Percentiles rank a stretch among this genome's conserved stretches.
Evolutionary conservation across 1,139 yeast genomes (phyloP).

Genomic region (Kodamaea alishanica): DNA sequence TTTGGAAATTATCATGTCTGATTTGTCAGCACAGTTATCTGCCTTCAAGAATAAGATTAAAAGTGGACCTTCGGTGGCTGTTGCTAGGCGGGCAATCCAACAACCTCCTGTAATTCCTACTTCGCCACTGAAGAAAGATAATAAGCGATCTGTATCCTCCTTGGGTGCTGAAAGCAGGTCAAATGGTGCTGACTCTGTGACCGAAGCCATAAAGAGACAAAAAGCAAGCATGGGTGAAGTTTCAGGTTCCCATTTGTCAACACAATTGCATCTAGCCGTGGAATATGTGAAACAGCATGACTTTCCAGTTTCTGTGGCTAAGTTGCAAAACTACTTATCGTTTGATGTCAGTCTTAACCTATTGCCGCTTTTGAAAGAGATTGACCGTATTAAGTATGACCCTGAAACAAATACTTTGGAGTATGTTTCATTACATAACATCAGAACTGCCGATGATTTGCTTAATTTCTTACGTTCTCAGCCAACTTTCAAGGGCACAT

Average conservation of each 20-base stretch:
- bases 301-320: conserved; percentile 60
- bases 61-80: conserved; percentile 44
- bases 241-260: conserved; percentile 64
- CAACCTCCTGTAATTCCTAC: conserved; percentile 8
- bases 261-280: conserved; percentile 82
- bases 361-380: conserved; percentile 65
- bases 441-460: conserved; percentile 75
- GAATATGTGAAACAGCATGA: conserved; percentile 75
- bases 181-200: conserved; percentile 23
- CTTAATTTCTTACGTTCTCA: conserved; percentile 72
- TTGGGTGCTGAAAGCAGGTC: conserved; percentile 14
- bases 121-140: conserved; percentile 10
- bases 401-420: conserved; percentile 62
- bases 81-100: conserved; percentile 26
- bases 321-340: conserved; percentile 57
- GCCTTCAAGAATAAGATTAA: conserved; percentile 49
- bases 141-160: conserved; percentile 3
- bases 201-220: conserved; percentile 39
- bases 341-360: conserved; percentile 48
- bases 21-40: conserved; percentile 44
- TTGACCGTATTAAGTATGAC: conserved; percentile 71
- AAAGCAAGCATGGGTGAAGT: conserved; percentile 27
- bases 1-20: conserved; percentile 29
- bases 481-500: conserved; percentile 81
- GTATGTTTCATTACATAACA: conserved; percentile 85